A percentile compares a stretch with the other conserved stretches of the same genome.
phyloP scores from a whole-genome alignment of 1,284 basidiomycete genomes.

The Anthracocystis setariae region DNA sequence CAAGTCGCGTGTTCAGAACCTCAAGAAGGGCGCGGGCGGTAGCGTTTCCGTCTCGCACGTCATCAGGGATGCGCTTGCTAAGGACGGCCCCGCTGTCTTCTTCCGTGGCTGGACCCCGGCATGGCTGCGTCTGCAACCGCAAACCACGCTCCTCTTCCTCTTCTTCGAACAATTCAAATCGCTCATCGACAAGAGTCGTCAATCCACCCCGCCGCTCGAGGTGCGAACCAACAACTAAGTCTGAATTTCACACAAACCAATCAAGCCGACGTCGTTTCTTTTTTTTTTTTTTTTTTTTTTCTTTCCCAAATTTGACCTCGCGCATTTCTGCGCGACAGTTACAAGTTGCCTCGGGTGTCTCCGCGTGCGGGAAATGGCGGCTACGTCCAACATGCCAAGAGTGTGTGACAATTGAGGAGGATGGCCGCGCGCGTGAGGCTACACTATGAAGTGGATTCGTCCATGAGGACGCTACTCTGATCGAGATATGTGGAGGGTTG shows the following conservation, averaged over 20 bases:
- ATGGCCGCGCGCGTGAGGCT: neutral
- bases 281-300: neutral
- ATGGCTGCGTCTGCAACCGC: constrained; percentile 68
- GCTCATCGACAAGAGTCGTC: constrained; percentile 51
- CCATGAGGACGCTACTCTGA: constrained; percentile 38
- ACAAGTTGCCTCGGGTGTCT: neutral
- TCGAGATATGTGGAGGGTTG: constrained; percentile 5
- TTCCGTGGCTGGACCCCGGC: constrained; percentile 73
- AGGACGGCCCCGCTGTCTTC: constrained; percentile 70
- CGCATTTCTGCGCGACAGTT: constrained; percentile 4
- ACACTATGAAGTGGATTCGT: constrained; percentile 31
- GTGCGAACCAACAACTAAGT: constrained; percentile 21
- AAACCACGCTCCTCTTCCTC: constrained; percentile 64
- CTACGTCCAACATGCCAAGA: neutral
- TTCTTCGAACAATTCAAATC: constrained; percentile 63
- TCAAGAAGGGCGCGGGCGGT: constrained; percentile 63
- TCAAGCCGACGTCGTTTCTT: too few species aligned
- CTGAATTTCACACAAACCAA: too few species aligned
- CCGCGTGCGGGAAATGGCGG: neutral
- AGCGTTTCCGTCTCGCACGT: constrained; percentile 36
- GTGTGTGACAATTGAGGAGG: too few species aligned
- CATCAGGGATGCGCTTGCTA: constrained; percentile 57
- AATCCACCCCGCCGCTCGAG: constrained; percentile 9
- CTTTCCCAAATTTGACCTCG: neutral
- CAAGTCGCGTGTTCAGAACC: constrained; percentile 57